Base-by-base conservation (phyloP, 192 early-diverging fungal genomes). In the Coemansia sp. region DNA sequence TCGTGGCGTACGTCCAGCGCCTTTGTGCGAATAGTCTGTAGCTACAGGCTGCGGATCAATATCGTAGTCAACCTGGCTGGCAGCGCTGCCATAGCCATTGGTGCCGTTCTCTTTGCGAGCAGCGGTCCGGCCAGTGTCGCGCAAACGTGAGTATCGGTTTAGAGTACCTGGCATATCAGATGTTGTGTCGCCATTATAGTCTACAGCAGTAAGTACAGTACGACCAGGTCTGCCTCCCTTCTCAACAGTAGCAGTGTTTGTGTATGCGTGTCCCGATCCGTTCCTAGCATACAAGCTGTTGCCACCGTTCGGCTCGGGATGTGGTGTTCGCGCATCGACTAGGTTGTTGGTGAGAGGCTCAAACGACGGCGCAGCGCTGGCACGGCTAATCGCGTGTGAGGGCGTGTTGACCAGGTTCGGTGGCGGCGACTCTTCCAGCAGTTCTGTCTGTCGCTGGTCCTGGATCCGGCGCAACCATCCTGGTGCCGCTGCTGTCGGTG, bases 351-450 rank as follows among this genome's bases (percentile, higher is more conserved):
- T 57, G 14, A 68, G 57, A 22, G 62, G 57, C 19, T 60, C 66
- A 26, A 64, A 64, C 37, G 56, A 48, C 27, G 62, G 66, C 3
- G 59, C 48, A 22, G 49, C 52, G 26, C 37, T 62, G 5, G 66
- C 49, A 48, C 62, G 61, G 3, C 53, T 57, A 29, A 65, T 35
- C 4, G 47, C 58, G 49, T 57, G 57, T 2, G 71, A 64, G 9
- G 72, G 72, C 62, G 66, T 65, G 38, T 74, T 58, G 22, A 69
- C 35, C 27, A 74, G 41, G 24, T 62, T 66, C 18, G 43, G 57
- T 26, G 72, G 66, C 16, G 72, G 72, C 35, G 72, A 74, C 43
- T 68, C 53, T 10, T 68, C 57, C 50, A 61, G 45, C 26, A 74
- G 41, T 29, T 63, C 54, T 51, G 19, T 41, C 26, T 23, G 55